Conservation (phyloP, 2,329 filamentous ascomycete genomes). For the Lecanosticta acicola region DNA sequence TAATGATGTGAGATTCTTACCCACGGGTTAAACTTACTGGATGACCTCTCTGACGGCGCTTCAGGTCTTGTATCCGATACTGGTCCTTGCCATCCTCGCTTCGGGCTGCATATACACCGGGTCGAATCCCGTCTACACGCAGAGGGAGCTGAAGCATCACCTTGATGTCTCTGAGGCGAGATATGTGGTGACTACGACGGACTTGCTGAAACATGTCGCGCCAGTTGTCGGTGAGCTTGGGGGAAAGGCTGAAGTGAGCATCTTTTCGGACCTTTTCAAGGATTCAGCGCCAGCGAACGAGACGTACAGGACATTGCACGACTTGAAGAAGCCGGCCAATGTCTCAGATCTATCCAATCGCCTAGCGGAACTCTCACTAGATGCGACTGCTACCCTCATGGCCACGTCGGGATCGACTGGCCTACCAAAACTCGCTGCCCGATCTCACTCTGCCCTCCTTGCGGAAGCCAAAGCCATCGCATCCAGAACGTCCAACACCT, state of each 20-base stretch:
- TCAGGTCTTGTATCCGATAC: background rate
- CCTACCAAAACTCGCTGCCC: background rate
- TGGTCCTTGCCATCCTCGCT: background rate
- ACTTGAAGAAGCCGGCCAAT: background rate
- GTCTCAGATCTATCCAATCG: background rate
- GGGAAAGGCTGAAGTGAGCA: background rate
- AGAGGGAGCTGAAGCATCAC: background rate
- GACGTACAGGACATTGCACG: background rate
- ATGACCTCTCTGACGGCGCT: background rate
- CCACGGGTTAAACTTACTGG: too few species aligned
- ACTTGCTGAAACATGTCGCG: background rate
- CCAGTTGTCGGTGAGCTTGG: background rate
- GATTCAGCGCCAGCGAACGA: background rate
- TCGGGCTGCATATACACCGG: background rate
- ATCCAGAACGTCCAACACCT: background rate
- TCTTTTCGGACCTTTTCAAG: background rate
- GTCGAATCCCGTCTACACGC: background rate
- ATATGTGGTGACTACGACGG: background rate
- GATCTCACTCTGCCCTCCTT: background rate
- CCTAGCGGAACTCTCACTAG: background rate
- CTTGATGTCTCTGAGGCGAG: background rate
- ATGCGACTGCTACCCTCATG: background rate
- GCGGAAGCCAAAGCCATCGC: constrained; percentile 1
- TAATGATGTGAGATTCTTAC: background rate
- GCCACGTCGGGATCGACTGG: constrained; percentile 2